Evolutionary conservation across 768 basidiomycete genomes (phyloP), one percentile per base, ranked within the genome.

Genomic region (Agaricus sinodeliciosus): DNA sequence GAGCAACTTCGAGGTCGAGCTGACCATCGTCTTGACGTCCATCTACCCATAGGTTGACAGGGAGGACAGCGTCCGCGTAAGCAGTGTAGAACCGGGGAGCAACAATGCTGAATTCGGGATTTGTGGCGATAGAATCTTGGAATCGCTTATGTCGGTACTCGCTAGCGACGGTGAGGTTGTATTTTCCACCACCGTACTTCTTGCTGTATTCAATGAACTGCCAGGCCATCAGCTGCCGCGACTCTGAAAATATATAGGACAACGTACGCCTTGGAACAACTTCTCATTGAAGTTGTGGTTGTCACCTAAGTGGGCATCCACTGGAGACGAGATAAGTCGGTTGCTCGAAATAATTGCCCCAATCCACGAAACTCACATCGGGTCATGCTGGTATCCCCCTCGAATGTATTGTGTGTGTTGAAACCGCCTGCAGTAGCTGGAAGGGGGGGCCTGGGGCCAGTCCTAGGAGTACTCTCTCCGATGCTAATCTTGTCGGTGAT

Each of bases 261-360:
- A 6, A 25, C 56, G 16, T 36, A 57, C 62, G 53, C 59, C 48
- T 12, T 61, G 48, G 46, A 57, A 63, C 1, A 59, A 51, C 1
- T 55, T 58, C 35, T 61, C 55, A 47, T 63, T 61, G 41, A 63
- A 59, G 34, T 57, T 59, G 39, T 57, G 54, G 42, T 63, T 60
- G 39, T 60, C 57, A 7, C 58, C 62, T n/a, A 61, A 59, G 45
- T 43, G 56, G 36, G 55, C 52, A 49, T 63, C 60, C 15, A 18
- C 57, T 47, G 19, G 22, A 18, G 3, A 36, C 44, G 28, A 37
- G 31, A 31, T 31, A 11, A 31, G 31, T 31, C 12, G 12, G 31
- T 40, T 18, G 26, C 22, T 51, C 43, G 4, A 13, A 34, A 35
- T 13, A 19, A 12, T 15, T 8, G 7, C 11, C 31, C 8, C 31